phyloP scores from a whole-genome alignment of 2,329 filamentous ascomycete genomes.

The Coleophoma crateriformis region DNA sequence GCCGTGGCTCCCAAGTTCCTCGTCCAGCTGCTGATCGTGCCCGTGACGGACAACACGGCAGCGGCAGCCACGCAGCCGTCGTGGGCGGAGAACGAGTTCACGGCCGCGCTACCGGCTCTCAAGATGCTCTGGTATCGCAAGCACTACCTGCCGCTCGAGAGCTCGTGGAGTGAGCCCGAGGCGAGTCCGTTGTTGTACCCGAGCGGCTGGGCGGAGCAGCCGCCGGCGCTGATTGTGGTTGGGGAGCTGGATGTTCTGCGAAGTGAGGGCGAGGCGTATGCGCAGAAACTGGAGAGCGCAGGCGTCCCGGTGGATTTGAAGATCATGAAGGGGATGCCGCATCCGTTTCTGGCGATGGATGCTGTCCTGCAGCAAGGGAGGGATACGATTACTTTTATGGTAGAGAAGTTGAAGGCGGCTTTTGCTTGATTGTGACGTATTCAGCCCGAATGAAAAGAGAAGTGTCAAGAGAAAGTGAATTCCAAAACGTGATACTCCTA shows the following conservation, averaged over 20 bases:
- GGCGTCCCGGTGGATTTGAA: slow-evolving; percentile 43
- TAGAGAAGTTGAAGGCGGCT: slow-evolving; percentile 14
- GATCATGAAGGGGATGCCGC: slow-evolving; percentile 48
- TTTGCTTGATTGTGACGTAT: slow-evolving; percentile 7
- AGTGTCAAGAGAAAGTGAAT: no score
- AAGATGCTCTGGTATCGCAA: slow-evolving; percentile 59
- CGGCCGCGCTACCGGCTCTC: slow-evolving; percentile 44
- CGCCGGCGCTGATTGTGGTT: slow-evolving; percentile 45
- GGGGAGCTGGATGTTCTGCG: slow-evolving; percentile 52
- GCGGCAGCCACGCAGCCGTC: slow-evolving; percentile 35
- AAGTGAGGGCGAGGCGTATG: slow-evolving; percentile 47
- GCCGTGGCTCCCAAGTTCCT: slow-evolving; percentile 30
- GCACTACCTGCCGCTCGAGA: slow-evolving; percentile 46
- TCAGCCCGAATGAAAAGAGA: no score
- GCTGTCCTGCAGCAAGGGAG: slow-evolving; percentile 44
- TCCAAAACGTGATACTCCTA: no score
- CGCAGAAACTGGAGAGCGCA: slow-evolving; percentile 36
- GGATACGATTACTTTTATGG: slow-evolving; percentile 38
- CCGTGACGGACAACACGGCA: slow-evolving; percentile 53
- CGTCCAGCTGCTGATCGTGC: slow-evolving; percentile 49
- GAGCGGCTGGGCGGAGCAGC: slow-evolving; percentile 42
- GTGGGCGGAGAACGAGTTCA: slow-evolving; percentile 44
- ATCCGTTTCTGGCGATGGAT: slow-evolving; percentile 55
- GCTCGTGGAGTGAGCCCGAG: slow-evolving; percentile 42
- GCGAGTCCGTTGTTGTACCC: slow-evolving; percentile 47